Conservation (phyloP, 1,139 yeast genomes). For the Pichia sp. region DNA sequence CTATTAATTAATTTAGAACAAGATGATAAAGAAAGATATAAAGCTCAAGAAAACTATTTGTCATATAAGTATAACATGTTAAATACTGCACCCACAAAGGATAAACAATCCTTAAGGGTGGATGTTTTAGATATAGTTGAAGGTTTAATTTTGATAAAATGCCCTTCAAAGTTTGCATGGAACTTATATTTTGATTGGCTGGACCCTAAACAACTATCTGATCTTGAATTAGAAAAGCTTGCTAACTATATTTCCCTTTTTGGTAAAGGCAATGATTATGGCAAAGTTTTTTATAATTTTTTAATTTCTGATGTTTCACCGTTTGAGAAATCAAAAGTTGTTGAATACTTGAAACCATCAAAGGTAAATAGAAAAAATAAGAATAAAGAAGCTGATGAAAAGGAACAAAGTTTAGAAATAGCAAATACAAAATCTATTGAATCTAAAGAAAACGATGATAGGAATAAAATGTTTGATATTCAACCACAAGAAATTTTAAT, state of each 20-base stretch:
- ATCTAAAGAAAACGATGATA: slow-evolving; percentile 10
- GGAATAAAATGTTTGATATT: slow-evolving; percentile 4
- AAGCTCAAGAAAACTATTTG: slow-evolving; percentile 53
- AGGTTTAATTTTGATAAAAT: slow-evolving; percentile 66
- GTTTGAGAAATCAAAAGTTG: slow-evolving; percentile 33
- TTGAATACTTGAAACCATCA: slow-evolving; percentile 23
- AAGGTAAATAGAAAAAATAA: slow-evolving; percentile 23
- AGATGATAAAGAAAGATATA: slow-evolving; percentile 60
- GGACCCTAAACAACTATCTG: slow-evolving; percentile 47
- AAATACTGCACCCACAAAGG: slow-evolving; percentile 38
- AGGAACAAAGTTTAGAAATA: slow-evolving; percentile 6
- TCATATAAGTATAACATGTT: slow-evolving; percentile 52
- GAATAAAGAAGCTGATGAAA: slow-evolving; percentile 10
- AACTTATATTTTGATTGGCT: slow-evolving; percentile 67
- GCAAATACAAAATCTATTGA: slow-evolving; percentile 2
- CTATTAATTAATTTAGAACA: slow-evolving; percentile 52
- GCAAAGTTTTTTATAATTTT: slow-evolving; percentile 55
- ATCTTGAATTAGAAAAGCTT: slow-evolving; percentile 44
- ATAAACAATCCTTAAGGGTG: slow-evolving; percentile 34
- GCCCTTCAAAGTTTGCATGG: slow-evolving; percentile 66
- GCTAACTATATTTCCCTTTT: slow-evolving; percentile 49
- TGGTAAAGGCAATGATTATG: slow-evolving; percentile 47
- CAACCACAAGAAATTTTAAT: slow-evolving; percentile 44
- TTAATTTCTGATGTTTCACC: slow-evolving; percentile 65
- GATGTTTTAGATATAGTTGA: slow-evolving; percentile 54